Evolutionary conservation across 495 filamentous ascomycete species (phyloP).

Genomic region (Podospora pseudocomata): DNA sequence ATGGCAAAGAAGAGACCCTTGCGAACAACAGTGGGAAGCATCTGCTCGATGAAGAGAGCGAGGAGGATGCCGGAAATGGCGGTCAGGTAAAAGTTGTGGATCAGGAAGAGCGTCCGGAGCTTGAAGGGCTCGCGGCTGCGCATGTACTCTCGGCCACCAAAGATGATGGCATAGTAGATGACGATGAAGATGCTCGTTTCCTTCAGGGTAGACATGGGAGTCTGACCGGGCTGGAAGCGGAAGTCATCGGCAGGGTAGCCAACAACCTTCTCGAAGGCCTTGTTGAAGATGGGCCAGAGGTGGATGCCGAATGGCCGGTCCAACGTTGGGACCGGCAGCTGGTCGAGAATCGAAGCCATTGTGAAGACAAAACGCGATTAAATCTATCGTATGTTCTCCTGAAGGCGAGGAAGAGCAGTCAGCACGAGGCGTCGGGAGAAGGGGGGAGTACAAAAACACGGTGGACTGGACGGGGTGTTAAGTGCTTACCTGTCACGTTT

Average conservation of each 20-base stretch:
- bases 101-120: constrained; percentile 64
- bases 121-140: constrained; percentile 63
- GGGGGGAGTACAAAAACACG: constrained; percentile 8
- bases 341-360: constrained; percentile 54
- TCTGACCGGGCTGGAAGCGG: constrained; percentile 60
- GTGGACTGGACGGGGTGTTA: constrained; percentile 2
- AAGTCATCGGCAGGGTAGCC: constrained; percentile 73
- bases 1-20: constrained; percentile 70
- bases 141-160: constrained; percentile 73
- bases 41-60: constrained; percentile 67
- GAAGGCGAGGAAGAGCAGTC: constrained; percentile 16
- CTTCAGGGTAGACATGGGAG: constrained; percentile 68
- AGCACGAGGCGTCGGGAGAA: constrained; percentile 7
- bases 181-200: constrained; percentile 60
- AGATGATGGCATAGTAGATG: constrained; percentile 71
- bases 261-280: constrained; percentile 66
- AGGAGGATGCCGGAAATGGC: constrained; percentile 64
- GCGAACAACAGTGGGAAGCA: constrained; percentile 63
- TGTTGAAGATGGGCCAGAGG: constrained; percentile 92
- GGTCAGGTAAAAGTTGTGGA: constrained; percentile 80
- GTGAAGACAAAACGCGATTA: constrained; percentile 12
- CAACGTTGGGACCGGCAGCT: constrained; percentile 70
- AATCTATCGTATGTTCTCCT: constrained; percentile 9
- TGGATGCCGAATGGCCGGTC: constrained; percentile 89
- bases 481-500: neutral